Evolutionary conservation across 192 early-diverging fungal species (phyloP).

Genomic region (Lobulomyces angularis): DNA sequence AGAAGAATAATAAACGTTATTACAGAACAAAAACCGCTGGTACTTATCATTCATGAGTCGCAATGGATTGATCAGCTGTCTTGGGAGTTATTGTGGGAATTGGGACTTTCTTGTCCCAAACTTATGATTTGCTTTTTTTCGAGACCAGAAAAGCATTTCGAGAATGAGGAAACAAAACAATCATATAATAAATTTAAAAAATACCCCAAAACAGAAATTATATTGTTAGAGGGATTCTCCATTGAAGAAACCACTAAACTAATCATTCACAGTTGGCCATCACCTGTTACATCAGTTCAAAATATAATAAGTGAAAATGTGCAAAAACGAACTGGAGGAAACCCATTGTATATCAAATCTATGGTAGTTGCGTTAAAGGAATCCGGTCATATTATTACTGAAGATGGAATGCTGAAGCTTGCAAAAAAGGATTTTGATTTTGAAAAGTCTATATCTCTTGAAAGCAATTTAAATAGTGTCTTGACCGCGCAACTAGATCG

Average conservation of each 20-base stretch:
- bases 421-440: slow-evolving; percentile 16
- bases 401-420: slow-evolving; percentile 13
- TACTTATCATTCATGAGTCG: slow-evolving; percentile 28
- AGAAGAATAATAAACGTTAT: slow-evolving; percentile 17
- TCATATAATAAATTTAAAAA: slow-evolving; percentile 13
- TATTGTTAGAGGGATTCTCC: slow-evolving; percentile 18
- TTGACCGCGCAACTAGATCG: slow-evolving; percentile 39
- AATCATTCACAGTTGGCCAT: slow-evolving; percentile 24
- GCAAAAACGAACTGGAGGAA: slow-evolving; percentile 30
- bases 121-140: slow-evolving; percentile 21
- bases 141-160: slow-evolving; percentile 18
- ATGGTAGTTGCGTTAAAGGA: slow-evolving; percentile 33
- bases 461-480: slow-evolving; percentile 29
- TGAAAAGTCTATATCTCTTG: slow-evolving; percentile 33
- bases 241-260: slow-evolving; percentile 24
- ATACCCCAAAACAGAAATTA: slow-evolving; percentile 6
- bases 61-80: slow-evolving; percentile 33
- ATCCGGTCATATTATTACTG: slow-evolving; percentile 19
- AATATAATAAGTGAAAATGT: slow-evolving; percentile 21
- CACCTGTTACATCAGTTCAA: slow-evolving; percentile 15
- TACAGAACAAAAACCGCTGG: slow-evolving; percentile 16
- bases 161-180: slow-evolving; percentile 18
- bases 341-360: slow-evolving; percentile 31
- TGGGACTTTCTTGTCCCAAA: slow-evolving; percentile 16
- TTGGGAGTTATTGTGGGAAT: slow-evolving; percentile 29